Base-by-base conservation (phyloP, 1,139 yeast species). In the Candida gigantensis region DNA sequence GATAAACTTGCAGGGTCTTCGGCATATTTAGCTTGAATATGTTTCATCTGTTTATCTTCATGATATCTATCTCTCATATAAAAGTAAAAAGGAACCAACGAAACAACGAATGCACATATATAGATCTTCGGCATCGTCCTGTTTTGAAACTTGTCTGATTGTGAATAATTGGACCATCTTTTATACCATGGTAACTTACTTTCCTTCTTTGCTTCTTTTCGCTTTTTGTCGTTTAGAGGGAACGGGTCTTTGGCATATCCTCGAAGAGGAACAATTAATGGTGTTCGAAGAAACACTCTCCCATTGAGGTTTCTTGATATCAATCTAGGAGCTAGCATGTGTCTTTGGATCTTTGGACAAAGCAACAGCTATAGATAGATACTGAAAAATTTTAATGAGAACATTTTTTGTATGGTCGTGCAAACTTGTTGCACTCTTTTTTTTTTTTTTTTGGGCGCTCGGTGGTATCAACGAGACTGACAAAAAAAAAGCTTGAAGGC, bases 21-120 rank as follows among this genome's bases (percentile, higher is more conserved):
- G 4, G 56, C 62, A 38, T 70, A 69, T 50, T 72, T 72, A 37
- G 60, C 64, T 41, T 72, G 59, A 32, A 73, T 68, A 34, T 66
- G 65, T 24, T 67, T 57, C 42, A 81, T 65, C 51, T 82, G 89
- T 40, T 76, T 69, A 45, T 84, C 94, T 54, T 80, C 81, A 36
- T 72, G 64, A 54, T 75, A 84, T 33, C 83, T 59, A 49, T 83
- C 86, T 48, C 81, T 67, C 79, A 84, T 80, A 54, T 81, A 81
- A 51, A 73, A 75, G 44, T 78, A 74, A 40, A 87, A 85, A 37
- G 82, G 77, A 16, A 74, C 68, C 26, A 79, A 57, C 47, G 82
- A 73, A 13, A 74, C 64, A 1, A 69, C 65, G 52, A 84, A 83
- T 2, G 79, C 74, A 19, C 76, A 78, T 24, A 84, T 53, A 48